phyloP scores from a whole-genome alignment of 2,329 filamentous ascomycete genomes.

The Aspergillus ibericus region DNA sequence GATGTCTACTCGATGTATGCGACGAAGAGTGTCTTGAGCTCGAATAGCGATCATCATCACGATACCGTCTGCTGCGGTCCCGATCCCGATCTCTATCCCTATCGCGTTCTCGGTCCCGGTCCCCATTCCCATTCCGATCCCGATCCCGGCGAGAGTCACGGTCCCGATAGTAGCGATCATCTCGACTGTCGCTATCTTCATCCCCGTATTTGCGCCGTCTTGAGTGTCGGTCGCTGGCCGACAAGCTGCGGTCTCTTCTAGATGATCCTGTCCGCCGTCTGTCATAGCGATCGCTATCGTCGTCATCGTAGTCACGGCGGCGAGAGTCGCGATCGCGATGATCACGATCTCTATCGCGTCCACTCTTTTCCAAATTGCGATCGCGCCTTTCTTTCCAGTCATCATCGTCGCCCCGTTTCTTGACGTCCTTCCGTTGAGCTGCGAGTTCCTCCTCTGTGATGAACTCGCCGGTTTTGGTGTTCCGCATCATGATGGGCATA shows the following conservation, averaged over 20 bases:
- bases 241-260: conserved; percentile 38
- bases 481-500: conserved; percentile 61
- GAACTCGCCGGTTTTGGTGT: conserved; percentile 62
- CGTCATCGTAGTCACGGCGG: conserved; percentile 35
- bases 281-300: conserved; percentile 35
- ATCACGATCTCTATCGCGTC: conserved; percentile 37
- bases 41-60: conserved; percentile 33
- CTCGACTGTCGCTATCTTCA: conserved; percentile 31
- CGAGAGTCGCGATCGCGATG: conserved; percentile 24
- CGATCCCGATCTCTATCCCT: conserved; percentile 34
- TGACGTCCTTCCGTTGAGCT: conserved; percentile 50
- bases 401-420: conserved; percentile 45
- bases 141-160: conserved; percentile 28
- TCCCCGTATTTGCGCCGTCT: conserved; percentile 41
- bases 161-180: conserved; percentile 38
- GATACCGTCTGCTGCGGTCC: conserved; percentile 29
- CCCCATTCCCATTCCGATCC: conserved; percentile 32
- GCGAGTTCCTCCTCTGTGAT: conserved; percentile 64
- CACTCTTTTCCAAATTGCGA: conserved; percentile 43
- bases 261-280: conserved; percentile 42
- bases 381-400: conserved; percentile 49
- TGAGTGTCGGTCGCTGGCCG: conserved; percentile 36
- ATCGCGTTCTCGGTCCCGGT: conserved; percentile 31
- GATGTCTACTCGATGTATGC: conserved; percentile 29
- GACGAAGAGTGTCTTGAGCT: conserved; percentile 35